A percentile compares a stretch with the other conserved stretches of the same genome.
Conservation (phyloP, 768 basidiomycete genomes). For the Mycena albidolilacea region DNA sequence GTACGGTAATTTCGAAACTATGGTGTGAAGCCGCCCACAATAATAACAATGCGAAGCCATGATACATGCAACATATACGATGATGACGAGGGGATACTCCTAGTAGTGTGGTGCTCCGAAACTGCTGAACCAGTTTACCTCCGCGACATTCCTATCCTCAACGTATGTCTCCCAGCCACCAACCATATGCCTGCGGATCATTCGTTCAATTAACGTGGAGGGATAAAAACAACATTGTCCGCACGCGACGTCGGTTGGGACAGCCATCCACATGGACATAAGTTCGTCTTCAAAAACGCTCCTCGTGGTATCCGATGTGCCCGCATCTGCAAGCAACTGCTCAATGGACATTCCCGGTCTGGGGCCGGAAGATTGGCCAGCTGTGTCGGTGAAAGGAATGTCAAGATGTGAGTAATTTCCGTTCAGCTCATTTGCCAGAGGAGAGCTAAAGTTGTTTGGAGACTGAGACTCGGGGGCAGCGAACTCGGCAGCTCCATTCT, state of each 20-base stretch:
- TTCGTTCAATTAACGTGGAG: neutral
- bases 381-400: neutral
- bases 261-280: conserved; percentile 24
- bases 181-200: neutral
- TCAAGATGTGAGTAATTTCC: neutral
- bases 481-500: neutral
- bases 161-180: conserved; percentile 3
- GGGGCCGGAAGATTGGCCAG: neutral
- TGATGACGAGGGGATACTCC: too few species aligned
- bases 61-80: too few species aligned
- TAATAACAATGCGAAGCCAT: too few species aligned
- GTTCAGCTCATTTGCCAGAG: neutral
- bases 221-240: neutral
- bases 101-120: neutral
- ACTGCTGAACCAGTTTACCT: neutral
- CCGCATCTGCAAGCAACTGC: neutral
- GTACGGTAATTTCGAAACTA: too few species aligned
- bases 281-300: conserved; percentile 11
- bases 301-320: neutral
- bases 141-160: neutral
- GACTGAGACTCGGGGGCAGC: neutral
- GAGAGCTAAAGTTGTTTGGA: neutral
- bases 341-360: neutral
- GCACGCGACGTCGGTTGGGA: conserved; percentile 11
- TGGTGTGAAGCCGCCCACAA: too few species aligned